Percentiles rank a stretch among this genome's conserved stretches.
Evolutionary conservation across 441 rosid species (phyloP).

Genomic region (Adansonia grandidieri): DNA sequence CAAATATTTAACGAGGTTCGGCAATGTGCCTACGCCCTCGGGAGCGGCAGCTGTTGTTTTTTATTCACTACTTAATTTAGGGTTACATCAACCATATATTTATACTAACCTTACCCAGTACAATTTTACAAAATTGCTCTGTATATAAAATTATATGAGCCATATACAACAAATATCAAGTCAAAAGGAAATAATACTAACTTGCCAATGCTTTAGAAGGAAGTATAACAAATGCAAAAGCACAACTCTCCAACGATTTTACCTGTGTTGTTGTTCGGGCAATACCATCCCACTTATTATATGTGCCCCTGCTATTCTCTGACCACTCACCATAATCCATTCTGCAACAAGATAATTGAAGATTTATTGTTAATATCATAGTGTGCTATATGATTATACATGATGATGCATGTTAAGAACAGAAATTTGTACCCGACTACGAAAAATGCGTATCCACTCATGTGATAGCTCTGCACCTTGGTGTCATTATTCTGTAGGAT

Average conservation of each 20-base stretch:
- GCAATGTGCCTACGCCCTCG: too few relatives aligned
- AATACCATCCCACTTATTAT: slow-evolving; percentile 95
- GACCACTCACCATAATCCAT: slow-evolving; percentile 99
- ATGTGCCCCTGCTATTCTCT: slow-evolving; percentile 85
- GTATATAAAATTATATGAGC: too few relatives aligned
- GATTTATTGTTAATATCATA: slow-evolving; percentile 17
- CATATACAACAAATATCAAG: neutral
- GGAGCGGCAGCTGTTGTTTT: too few relatives aligned
- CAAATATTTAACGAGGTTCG: too few relatives aligned
- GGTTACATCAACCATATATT: too few relatives aligned
- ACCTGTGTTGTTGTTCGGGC: slow-evolving; percentile 90
- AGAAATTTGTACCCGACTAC: slow-evolving; percentile 72
- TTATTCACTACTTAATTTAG: too few relatives aligned
- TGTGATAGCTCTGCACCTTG: slow-evolving; percentile 82
- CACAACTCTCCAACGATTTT: slow-evolving; percentile 7
- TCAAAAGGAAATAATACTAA: neutral
- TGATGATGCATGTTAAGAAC: neutral
- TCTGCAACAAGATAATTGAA: slow-evolving; percentile 46
- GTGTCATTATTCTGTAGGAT: slow-evolving; percentile 94
- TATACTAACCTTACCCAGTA: too few relatives aligned
- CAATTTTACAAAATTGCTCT: too few relatives aligned
- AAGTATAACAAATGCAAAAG: neutral
- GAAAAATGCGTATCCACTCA: slow-evolving; percentile 89
- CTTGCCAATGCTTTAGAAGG: neutral
- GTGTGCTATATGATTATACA: neutral